Conservation (phyloP, 2,329 filamentous ascomycete genomes). For the Venturia effusa region DNA sequence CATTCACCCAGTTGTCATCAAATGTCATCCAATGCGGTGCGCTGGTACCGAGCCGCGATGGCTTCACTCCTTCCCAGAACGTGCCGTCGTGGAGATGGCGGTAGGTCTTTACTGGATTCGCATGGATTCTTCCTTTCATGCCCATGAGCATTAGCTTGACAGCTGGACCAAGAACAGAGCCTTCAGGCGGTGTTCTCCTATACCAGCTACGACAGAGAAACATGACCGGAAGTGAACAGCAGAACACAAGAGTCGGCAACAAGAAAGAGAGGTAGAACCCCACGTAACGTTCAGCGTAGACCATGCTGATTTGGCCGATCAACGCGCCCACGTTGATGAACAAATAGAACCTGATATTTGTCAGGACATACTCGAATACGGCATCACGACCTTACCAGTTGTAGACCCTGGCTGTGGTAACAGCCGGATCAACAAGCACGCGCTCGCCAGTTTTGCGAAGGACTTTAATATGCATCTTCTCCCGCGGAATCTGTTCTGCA, state of each 20-base stretch:
- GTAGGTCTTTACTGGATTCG: conserved; percentile 47
- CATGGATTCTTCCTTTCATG: conserved; percentile 46
- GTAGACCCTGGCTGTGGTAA: conserved; percentile 59
- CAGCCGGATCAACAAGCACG: conserved; percentile 54
- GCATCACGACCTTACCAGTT: conserved; percentile 28
- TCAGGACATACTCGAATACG: too few relatives aligned
- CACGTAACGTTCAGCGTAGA: conserved; percentile 35
- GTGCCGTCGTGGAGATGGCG: conserved; percentile 42
- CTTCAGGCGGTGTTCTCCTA: conserved; percentile 50
- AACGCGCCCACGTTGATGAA: conserved; percentile 29
- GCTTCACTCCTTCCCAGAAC: conserved; percentile 57
- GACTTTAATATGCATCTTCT: conserved; percentile 38
- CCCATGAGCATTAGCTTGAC: conserved; percentile 46
- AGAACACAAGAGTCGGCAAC: conserved; percentile 56
- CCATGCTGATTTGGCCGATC: conserved; percentile 26
- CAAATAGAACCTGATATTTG: conserved; percentile 20
- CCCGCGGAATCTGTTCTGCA: conserved; percentile 54
- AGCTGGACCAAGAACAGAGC: conserved; percentile 57
- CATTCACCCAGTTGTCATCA: conserved; percentile 73
- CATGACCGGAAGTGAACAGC: conserved; percentile 48
- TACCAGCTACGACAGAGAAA: conserved; percentile 50
- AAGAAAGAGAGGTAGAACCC: conserved; percentile 65
- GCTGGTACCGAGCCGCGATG: conserved; percentile 44
- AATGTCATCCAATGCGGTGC: conserved; percentile 64
- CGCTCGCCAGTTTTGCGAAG: conserved; percentile 38